Conservation (phyloP, 768 basidiomycete genomes). For the Mycena capillaripes region DNA sequence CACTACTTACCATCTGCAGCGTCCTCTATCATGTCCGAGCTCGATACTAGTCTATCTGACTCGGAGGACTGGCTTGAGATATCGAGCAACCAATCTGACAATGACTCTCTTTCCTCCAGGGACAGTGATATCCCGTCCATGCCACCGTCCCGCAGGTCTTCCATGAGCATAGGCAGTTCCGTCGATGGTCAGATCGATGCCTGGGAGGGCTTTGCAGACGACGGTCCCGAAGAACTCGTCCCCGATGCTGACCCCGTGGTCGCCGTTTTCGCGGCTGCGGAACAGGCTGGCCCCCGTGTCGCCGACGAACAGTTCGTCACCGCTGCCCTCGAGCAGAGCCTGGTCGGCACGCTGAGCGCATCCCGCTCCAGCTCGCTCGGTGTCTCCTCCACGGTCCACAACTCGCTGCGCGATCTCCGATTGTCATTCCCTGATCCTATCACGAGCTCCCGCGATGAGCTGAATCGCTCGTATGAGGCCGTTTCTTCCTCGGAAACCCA, state of each 20-base stretch:
- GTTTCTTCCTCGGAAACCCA: slow-evolving; percentile 55
- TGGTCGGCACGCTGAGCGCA: slow-evolving; percentile 82
- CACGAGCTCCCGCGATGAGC: slow-evolving; percentile 76
- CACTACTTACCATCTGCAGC: slow-evolving; percentile 23
- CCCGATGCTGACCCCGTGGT: slow-evolving; percentile 38
- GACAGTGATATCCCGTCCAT: slow-evolving; percentile 67
- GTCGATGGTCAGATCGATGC: slow-evolving; percentile 78
- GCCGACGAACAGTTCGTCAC: slow-evolving; percentile 79
- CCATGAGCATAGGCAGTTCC: slow-evolving; percentile 78
- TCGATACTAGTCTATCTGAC: slow-evolving; percentile 79
- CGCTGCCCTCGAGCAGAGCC: slow-evolving; percentile 85
- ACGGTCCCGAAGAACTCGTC: slow-evolving; percentile 64
- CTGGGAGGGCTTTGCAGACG: slow-evolving; percentile 85
- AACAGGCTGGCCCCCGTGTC: slow-evolving; percentile 47
- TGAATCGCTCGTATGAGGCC: slow-evolving; percentile 71
- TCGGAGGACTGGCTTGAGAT: slow-evolving; percentile 91
- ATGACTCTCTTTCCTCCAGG: slow-evolving; percentile 67
- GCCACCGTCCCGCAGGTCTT: slow-evolving; percentile 77
- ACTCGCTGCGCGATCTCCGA: slow-evolving; percentile 79
- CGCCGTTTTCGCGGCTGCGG: slow-evolving; percentile 45
- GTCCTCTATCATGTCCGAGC: slow-evolving; percentile 67
- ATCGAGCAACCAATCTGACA: slow-evolving; percentile 77
- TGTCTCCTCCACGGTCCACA: slow-evolving; percentile 65
- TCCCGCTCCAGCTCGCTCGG: slow-evolving; percentile 77
- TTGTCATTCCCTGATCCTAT: slow-evolving; percentile 89